phyloP scores from a whole-genome alignment of 352 stramenopile genomes.

The Phytopythium chamaehyphon region DNA sequence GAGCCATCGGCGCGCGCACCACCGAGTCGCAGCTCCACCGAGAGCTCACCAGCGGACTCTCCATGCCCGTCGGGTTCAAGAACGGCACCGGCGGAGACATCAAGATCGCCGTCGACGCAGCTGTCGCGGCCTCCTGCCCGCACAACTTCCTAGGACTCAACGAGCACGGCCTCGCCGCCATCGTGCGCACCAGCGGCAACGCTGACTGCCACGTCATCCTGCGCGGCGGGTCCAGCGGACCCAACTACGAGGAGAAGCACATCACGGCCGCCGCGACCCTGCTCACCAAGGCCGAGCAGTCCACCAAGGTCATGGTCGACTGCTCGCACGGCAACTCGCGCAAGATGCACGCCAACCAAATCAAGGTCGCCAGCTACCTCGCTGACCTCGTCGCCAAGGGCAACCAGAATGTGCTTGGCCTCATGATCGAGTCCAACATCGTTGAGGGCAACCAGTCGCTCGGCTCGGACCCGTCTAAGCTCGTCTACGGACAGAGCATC shows the following conservation, averaged over 20 bases:
- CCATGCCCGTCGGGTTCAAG: conserved; percentile 85
- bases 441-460: conserved; percentile 84
- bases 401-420: conserved; percentile 62
- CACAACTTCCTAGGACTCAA: conserved; percentile 85
- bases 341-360: conserved; percentile 82
- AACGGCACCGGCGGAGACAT: conserved; percentile 78
- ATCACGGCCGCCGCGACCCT: conserved; percentile 58
- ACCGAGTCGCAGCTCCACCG: conserved; percentile 83
- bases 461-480: conserved; percentile 53
- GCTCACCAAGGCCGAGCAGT: conserved; percentile 64
- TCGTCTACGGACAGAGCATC: conserved; percentile 85
- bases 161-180: conserved; percentile 75
- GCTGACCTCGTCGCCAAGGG: conserved; percentile 56
- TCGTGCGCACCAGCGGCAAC: conserved; percentile 85
- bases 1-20: conserved; percentile 78
- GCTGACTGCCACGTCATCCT: conserved; percentile 84
- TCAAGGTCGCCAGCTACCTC: conserved; percentile 71
- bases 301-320: conserved; percentile 83
- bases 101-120: conserved; percentile 79
- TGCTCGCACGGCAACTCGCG: conserved; percentile 87
- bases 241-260: conserved; percentile 80
- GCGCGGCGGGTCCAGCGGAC: conserved; percentile 60
- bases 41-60: conserved; percentile 74
- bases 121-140: conserved; percentile 56
- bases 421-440: conserved; percentile 90